phyloP scores from a whole-genome alignment of 768 basidiomycete species.

The Termitomyces sp. region DNA sequence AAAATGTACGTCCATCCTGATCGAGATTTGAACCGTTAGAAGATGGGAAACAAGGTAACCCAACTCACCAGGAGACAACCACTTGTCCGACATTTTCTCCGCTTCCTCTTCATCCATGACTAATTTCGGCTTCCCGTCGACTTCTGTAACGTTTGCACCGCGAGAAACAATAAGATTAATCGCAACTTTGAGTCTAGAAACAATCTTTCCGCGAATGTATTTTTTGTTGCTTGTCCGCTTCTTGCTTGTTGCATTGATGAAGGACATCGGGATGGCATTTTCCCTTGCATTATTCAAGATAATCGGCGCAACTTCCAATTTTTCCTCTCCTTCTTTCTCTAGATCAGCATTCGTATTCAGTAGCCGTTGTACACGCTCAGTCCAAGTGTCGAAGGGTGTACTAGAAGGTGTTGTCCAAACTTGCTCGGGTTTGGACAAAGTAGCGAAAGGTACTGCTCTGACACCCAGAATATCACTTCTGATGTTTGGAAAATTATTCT shows the following conservation, averaged over 20 bases:
- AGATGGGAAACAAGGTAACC: background rate
- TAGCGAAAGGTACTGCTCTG: constrained; percentile 25
- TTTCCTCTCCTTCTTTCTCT: background rate
- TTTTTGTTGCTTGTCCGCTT: constrained; percentile 25
- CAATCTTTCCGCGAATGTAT: constrained; percentile 25
- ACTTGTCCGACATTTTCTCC: constrained; percentile 16
- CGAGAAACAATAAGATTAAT: constrained; percentile 33
- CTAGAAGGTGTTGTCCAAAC: constrained; percentile 18
- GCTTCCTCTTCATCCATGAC: constrained; percentile 19
- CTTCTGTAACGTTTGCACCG: constrained; percentile 26
- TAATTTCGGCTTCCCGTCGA: constrained; percentile 12
- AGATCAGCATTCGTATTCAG: constrained; percentile 1
- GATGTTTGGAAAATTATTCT: constrained; percentile 11
- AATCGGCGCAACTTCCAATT: constrained; percentile 10
- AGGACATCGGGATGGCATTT: constrained; percentile 30
- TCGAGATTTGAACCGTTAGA: constrained; percentile 11
- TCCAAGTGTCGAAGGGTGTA: constrained; percentile 13
- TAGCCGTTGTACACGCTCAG: constrained; percentile 11
- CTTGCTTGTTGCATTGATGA: constrained; percentile 27
- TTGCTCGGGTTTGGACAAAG: constrained; percentile 17
- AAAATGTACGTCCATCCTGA: constrained; percentile 46
- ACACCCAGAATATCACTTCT: constrained; percentile 15
- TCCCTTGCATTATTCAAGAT: constrained; percentile 14
- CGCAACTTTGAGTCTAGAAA: constrained; percentile 30
- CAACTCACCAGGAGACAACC: constrained; percentile 28